A percentile compares a stretch with the other conserved stretches of the same genome.
These are phyloP conservation scores for Leersia perrieri DNA, from an alignment of 176 grass and related monocot species.

Conservation along the genomic window DNA sequence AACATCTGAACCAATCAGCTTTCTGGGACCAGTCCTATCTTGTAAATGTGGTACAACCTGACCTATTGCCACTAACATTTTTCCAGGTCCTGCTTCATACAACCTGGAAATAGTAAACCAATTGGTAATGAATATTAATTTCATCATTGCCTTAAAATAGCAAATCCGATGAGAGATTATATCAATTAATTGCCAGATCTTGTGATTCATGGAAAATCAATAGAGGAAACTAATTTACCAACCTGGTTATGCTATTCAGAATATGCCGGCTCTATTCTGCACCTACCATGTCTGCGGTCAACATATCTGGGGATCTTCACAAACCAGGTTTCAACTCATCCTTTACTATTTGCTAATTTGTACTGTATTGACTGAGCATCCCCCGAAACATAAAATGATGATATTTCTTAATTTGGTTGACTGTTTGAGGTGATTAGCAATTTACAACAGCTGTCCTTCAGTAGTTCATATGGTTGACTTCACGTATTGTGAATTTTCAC, in stretches of 20 bases:
- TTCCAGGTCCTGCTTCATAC: neutral
- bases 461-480: slow-evolving; percentile 37
- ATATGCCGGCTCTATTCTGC: neutral
- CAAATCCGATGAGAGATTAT: neutral
- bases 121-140: neutral
- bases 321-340: slow-evolving; percentile 2
- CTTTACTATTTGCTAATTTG: slow-evolving; percentile 27
- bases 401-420: slow-evolving; percentile 29
- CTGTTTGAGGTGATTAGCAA: slow-evolving; percentile 19
- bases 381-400: slow-evolving; percentile 30
- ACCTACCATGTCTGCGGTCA: neutral
- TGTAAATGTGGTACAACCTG: neutral
- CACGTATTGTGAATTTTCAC: neutral
- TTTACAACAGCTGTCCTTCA: slow-evolving; percentile 1
- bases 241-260: slow-evolving; percentile 6
- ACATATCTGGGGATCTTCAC: slow-evolving; percentile 40
- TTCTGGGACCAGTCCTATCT: neutral
- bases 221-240: neutral
- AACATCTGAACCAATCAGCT: neutral
- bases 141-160: neutral
- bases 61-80: neutral
- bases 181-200: neutral
- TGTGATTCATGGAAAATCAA: neutral
- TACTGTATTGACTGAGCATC: slow-evolving; percentile 35
- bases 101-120: neutral